Evolutionary conservation across 2,329 filamentous ascomycete genomes (phyloP).

Genomic region (Neofusicoccum parvum): DNA sequence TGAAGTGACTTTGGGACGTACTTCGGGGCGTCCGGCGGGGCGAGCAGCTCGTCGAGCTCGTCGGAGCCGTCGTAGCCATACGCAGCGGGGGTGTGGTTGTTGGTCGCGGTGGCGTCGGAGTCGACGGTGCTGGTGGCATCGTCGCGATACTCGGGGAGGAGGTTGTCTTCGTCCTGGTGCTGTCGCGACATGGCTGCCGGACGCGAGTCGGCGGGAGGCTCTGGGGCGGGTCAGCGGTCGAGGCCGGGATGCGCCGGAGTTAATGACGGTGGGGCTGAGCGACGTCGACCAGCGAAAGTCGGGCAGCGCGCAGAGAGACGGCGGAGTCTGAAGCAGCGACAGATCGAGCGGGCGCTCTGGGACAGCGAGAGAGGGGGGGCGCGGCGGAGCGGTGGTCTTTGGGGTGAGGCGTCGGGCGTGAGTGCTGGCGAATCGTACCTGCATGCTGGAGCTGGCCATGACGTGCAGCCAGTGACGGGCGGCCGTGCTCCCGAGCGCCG

Average conservation of each 20-base stretch:
- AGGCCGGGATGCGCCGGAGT: constrained; percentile 15
- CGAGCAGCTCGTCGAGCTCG: constrained; percentile 35
- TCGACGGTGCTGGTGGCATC: constrained; percentile 30
- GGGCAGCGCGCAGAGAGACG: neutral
- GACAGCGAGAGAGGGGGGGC: neutral
- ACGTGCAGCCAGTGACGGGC: neutral
- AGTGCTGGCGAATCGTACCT: constrained; percentile 4
- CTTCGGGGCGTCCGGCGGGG: constrained; percentile 29
- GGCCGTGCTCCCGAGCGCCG: constrained; percentile 6
- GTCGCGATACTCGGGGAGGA: constrained; percentile 33
- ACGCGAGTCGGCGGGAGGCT: neutral
- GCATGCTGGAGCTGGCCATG: neutral
- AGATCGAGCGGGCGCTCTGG: neutral
- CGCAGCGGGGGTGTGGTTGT: constrained; percentile 26
- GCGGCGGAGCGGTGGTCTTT: neutral
- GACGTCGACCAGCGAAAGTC: constrained; percentile 6
- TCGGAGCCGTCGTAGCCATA: constrained; percentile 38
- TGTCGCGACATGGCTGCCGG: neutral
- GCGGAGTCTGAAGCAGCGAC: neutral
- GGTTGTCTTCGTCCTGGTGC: neutral
- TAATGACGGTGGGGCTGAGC: neutral
- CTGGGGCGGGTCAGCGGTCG: constrained; percentile 3
- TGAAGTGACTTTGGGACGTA: constrained; percentile 58
- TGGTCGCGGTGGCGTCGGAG: constrained; percentile 31
- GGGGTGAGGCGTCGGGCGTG: neutral